A percentile compares a stretch with the other conserved stretches of the same genome.
Evolutionary conservation across 2,329 filamentous ascomycete species (phyloP).

Genomic region (Chaetomiaceae sp.): DNA sequence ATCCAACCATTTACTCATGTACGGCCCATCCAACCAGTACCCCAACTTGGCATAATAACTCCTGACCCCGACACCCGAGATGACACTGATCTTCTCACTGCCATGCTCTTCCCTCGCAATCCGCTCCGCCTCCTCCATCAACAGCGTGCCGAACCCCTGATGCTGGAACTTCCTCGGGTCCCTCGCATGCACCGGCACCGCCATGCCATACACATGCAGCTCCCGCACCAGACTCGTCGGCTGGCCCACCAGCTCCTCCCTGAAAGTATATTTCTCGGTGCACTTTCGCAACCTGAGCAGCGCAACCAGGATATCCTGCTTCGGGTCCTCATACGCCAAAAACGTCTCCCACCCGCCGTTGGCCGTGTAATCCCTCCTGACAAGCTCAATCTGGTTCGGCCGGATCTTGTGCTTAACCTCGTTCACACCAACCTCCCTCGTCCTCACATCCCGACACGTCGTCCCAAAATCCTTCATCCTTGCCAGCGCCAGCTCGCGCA

Average conservation of each 20-base stretch:
- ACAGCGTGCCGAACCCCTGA: constrained; percentile 88
- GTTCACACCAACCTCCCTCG: constrained; percentile 95
- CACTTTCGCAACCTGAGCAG: constrained; percentile 87
- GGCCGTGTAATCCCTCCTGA: constrained; percentile 87
- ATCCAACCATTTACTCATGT: constrained; percentile 66
- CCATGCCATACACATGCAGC: constrained; percentile 93
- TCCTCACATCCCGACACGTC: constrained; percentile 91
- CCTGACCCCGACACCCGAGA: constrained; percentile 93
- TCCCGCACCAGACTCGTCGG: constrained; percentile 90
- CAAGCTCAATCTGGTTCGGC: constrained; percentile 91
- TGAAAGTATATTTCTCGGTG: constrained; percentile 84
- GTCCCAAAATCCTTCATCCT: constrained; percentile 99
- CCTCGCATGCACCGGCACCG: constrained; percentile 93
- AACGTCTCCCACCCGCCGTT: constrained; percentile 99
- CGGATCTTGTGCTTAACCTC: constrained; percentile 99
- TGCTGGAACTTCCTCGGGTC: constrained; percentile 98
- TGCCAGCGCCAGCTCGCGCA: constrained; percentile 88
- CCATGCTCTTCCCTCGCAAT: constrained; percentile 94
- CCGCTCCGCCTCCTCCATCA: constrained; percentile 97
- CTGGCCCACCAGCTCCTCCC: constrained; percentile 78
- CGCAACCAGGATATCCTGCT: constrained; percentile 95
- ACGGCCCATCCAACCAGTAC: constrained; percentile 89
- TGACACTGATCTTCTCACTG: constrained; percentile 91
- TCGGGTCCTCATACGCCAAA: constrained; percentile 94
- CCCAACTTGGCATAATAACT: constrained; percentile 93